These are phyloP conservation scores for Tagetes patula DNA, from an alignment of 129 eudicot genomes.

Conservation along the genomic window DNA sequence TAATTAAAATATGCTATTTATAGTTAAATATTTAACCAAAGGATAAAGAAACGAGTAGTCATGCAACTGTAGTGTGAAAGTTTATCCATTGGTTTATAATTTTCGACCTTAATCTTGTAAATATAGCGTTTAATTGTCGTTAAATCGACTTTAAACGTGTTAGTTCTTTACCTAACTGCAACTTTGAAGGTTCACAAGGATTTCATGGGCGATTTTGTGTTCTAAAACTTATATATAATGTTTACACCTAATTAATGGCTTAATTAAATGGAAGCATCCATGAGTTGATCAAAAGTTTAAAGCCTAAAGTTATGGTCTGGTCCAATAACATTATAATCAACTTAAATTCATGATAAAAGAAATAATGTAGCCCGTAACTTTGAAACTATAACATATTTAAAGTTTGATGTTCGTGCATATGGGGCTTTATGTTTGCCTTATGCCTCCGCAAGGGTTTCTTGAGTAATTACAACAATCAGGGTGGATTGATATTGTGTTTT, in stretches of 20 bases:
- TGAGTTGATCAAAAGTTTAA: too few species aligned
- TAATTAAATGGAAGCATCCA: too few species aligned
- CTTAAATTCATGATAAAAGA: too few species aligned
- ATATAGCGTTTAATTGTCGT: background rate
- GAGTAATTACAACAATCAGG: too few species aligned
- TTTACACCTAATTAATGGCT: background rate
- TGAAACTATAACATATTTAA: too few species aligned
- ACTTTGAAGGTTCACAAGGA: constrained; percentile 22
- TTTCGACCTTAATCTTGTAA: constrained; percentile 9
- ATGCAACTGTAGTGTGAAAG: constrained; percentile 25
- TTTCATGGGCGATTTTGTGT: constrained; percentile 21
- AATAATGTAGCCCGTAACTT: too few species aligned
- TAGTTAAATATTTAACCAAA: background rate
- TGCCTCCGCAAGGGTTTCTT: too few species aligned
- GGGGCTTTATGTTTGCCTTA: too few species aligned
- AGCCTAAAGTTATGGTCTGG: too few species aligned
- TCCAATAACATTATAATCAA: too few species aligned
- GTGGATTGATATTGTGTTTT: too few species aligned
- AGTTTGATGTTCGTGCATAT: too few species aligned
- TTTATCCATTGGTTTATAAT: background rate
- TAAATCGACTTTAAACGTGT: background rate
- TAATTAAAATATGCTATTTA: constrained; percentile 9
- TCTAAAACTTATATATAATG: background rate
- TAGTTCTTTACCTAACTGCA: constrained; percentile 12
- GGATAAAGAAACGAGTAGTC: constrained; percentile 20